Evolutionary conservation across 805 yeast genomes (phyloP).

Genomic region (Kodamaea restingae): DNA sequence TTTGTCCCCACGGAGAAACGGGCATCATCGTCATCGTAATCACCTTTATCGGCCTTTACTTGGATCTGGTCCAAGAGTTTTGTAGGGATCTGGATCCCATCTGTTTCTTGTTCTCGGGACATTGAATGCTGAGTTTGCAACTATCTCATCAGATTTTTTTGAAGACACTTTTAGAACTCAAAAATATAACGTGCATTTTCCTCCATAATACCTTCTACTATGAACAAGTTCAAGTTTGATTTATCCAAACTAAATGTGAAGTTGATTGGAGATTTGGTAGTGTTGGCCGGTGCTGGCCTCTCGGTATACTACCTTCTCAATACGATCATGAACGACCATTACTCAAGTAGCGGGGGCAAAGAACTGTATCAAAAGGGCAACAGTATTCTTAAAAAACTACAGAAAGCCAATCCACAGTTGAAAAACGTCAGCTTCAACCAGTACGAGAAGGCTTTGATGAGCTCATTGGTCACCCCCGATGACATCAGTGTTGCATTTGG

Average conservation of each 20-base stretch:
- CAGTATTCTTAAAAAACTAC: slow-evolving; percentile 33
- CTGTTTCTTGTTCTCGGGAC: slow-evolving; percentile 2
- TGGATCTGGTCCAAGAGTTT: slow-evolving; percentile 48
- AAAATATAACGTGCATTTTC: neutral
- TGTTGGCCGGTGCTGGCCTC: slow-evolving; percentile 57
- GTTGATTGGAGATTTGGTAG: slow-evolving; percentile 38
- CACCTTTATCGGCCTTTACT: slow-evolving; percentile 40
- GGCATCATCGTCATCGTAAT: slow-evolving; percentile 35
- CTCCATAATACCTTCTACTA: slow-evolving; percentile 7
- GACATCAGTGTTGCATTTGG: slow-evolving; percentile 73
- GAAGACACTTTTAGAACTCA: neutral
- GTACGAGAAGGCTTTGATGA: slow-evolving; percentile 75
- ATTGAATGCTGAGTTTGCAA: neutral
- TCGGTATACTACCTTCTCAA: slow-evolving; percentile 62
- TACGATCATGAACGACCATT: slow-evolving; percentile 33
- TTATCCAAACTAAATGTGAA: slow-evolving; percentile 37
- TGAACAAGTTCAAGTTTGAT: slow-evolving; percentile 34
- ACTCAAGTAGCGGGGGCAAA: slow-evolving; percentile 26
- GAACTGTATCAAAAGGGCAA: slow-evolving; percentile 62
- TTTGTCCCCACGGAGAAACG: slow-evolving; percentile 21
- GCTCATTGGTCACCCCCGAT: slow-evolving; percentile 76
- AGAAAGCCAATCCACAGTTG: slow-evolving; percentile 52
- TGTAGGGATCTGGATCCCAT: slow-evolving; percentile 54
- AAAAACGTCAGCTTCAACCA: slow-evolving; percentile 52
- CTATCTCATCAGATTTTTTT: slow-evolving; percentile 7